Conservation (phyloP, 2,329 filamentous ascomycete genomes). For the Trichoderma simmonsii region DNA sequence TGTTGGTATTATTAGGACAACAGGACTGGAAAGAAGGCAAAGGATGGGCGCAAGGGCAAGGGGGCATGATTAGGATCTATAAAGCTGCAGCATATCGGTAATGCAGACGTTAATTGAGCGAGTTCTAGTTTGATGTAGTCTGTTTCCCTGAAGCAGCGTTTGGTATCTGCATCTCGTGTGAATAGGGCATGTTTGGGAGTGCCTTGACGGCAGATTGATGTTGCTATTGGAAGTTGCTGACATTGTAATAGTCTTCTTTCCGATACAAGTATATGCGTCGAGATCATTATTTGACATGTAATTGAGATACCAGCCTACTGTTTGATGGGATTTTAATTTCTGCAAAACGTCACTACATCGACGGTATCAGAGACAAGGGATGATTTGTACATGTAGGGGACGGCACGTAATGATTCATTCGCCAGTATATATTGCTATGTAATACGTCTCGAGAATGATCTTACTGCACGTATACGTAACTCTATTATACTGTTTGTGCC, state of each 20-base stretch:
- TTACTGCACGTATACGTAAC: neutral
- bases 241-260: neutral
- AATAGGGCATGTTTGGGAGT: neutral
- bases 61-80: neutral
- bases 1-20: neutral
- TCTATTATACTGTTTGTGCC: neutral
- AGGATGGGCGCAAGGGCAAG: neutral
- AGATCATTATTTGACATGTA: neutral
- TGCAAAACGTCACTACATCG: neutral
- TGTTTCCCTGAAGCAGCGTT: neutral
- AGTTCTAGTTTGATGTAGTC: neutral
- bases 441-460: neutral
- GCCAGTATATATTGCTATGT: too few relatives aligned
- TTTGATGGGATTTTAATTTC: neutral
- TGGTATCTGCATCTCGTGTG: neutral
- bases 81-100: neutral
- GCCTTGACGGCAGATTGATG: neutral
- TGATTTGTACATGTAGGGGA: neutral
- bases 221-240: neutral
- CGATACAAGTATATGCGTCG: neutral
- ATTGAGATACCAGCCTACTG: neutral
- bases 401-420: too few relatives aligned
- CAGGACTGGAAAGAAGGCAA: neutral
- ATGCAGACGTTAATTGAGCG: neutral
- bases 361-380: neutral